These are phyloP conservation scores for Chaetomiaceae sp. DNA, from an alignment of 2,329 filamentous ascomycete species.

Conservation along the genomic window DNA sequence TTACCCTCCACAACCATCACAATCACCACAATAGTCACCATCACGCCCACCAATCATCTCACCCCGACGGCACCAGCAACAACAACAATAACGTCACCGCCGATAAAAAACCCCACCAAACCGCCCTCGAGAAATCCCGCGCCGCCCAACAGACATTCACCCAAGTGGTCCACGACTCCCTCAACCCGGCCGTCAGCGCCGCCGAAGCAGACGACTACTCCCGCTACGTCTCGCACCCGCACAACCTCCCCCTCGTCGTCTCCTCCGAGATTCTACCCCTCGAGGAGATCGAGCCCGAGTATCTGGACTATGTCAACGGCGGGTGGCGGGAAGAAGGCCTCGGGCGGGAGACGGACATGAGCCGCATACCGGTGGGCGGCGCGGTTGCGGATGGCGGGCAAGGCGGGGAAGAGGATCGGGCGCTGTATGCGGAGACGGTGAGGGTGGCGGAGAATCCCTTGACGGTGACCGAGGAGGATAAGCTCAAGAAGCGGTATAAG, in stretches of 20 bases:
- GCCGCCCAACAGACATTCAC: slow-evolving; percentile 85
- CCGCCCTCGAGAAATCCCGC: slow-evolving; percentile 68
- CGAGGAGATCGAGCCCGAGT: slow-evolving; percentile 58
- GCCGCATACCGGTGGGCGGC: neutral
- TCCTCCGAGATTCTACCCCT: slow-evolving; percentile 49
- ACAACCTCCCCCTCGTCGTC: slow-evolving; percentile 79
- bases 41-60: slow-evolving; percentile 3
- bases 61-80: neutral
- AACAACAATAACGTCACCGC: slow-evolving; percentile 5
- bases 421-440: slow-evolving; percentile 73
- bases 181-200: slow-evolving; percentile 75
- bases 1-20: slow-evolving; percentile 6
- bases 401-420: slow-evolving; percentile 44
- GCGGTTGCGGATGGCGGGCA: no score
- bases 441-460: slow-evolving; percentile 75
- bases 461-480: slow-evolving; percentile 82
- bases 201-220: slow-evolving; percentile 82
- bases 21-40: slow-evolving; percentile 1
- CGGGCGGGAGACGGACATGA: slow-evolving; percentile 50
- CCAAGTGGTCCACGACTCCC: slow-evolving; percentile 77
- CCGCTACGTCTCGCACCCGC: slow-evolving; percentile 82
- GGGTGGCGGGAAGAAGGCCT: slow-evolving; percentile 58
- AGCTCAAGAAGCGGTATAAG: slow-evolving; percentile 91
- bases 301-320: slow-evolving; percentile 74
- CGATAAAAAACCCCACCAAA: slow-evolving; percentile 38